Conservation (phyloP, 495 filamentous ascomycete species). For the Hypomontagnella monticulosa region DNA sequence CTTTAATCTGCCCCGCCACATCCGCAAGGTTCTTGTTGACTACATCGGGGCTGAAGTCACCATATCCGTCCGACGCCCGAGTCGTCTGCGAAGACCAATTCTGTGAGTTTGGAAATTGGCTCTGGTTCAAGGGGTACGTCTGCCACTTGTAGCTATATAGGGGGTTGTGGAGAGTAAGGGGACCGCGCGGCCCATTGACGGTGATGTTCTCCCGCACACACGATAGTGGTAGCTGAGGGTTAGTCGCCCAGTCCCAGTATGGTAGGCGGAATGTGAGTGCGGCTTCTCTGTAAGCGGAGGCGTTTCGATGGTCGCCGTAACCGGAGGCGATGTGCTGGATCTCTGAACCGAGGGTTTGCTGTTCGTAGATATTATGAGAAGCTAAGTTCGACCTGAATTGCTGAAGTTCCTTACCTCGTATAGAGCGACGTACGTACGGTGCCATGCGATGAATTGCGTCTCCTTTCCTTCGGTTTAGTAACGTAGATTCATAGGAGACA, state of each 20-base stretch:
- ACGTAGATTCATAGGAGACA: neutral
- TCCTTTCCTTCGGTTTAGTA: slow-evolving; percentile 18
- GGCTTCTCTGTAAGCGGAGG: slow-evolving; percentile 46
- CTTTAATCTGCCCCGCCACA: slow-evolving; percentile 33
- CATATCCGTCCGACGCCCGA: slow-evolving; percentile 33
- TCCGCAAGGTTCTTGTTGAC: slow-evolving; percentile 36
- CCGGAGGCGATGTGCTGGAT: slow-evolving; percentile 46
- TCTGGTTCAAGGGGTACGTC: slow-evolving; percentile 37
- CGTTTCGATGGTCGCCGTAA: slow-evolving; percentile 38
- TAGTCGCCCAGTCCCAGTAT: slow-evolving; percentile 56
- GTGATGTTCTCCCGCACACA: slow-evolving; percentile 44
- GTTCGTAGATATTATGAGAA: neutral
- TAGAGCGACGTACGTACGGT: slow-evolving; percentile 53
- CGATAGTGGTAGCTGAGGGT: slow-evolving; percentile 44
- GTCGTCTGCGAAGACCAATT: slow-evolving; percentile 36
- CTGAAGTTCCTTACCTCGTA: slow-evolving; percentile 47
- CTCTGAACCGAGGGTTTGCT: slow-evolving; percentile 54
- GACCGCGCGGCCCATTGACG: slow-evolving; percentile 45
- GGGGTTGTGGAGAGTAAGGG: slow-evolving; percentile 45
- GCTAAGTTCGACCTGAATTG: neutral
- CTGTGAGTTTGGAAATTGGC: slow-evolving; percentile 36
- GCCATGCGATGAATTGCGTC: slow-evolving; percentile 53
- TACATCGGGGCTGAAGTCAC: slow-evolving; percentile 33
- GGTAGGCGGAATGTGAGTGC: slow-evolving; percentile 50
- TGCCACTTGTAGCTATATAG: slow-evolving; percentile 53